Evolutionary conservation across 306 rosid species (phyloP).

Genomic region (Oemleria cerasiformis): DNA sequence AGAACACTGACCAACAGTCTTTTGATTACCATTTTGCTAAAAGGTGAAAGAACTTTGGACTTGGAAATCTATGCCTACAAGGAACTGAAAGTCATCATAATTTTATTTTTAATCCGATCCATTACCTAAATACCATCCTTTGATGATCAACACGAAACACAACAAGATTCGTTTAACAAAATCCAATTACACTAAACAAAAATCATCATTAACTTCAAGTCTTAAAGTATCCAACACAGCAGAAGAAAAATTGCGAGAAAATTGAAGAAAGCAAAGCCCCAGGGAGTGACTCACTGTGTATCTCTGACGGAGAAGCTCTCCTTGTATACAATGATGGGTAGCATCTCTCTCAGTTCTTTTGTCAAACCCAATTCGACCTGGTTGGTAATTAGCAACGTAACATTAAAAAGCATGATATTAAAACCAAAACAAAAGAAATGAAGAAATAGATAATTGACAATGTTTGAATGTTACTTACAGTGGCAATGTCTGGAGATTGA

Average conservation of each 20-base stretch:
- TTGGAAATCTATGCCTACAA: no score
- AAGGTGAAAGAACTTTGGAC: no score
- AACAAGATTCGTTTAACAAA: no score
- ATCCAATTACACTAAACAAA: background rate
- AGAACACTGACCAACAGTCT: no score
- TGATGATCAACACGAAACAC: no score
- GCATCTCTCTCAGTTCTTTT: constrained; percentile 80
- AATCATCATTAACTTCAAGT: background rate
- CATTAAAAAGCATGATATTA: background rate
- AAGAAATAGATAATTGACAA: background rate
- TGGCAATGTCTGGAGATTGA: constrained; percentile 24
- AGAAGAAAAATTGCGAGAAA: background rate
- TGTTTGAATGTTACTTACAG: constrained; percentile 27
- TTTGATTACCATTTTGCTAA: no score
- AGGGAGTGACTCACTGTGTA: constrained; percentile 53
- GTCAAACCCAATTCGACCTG: constrained; percentile 61
- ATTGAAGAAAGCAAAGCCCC: background rate
- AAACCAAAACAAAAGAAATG: background rate
- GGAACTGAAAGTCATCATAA: no score
- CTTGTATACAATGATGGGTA: constrained; percentile 68
- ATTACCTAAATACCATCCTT: no score
- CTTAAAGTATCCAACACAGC: background rate
- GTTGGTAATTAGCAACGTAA: no score
- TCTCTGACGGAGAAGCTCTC: constrained; percentile 79
- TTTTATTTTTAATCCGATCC: no score